Conservation (phyloP, 176 grass and related monocot species). For the Rhipidocladum racemiflorum region DNA sequence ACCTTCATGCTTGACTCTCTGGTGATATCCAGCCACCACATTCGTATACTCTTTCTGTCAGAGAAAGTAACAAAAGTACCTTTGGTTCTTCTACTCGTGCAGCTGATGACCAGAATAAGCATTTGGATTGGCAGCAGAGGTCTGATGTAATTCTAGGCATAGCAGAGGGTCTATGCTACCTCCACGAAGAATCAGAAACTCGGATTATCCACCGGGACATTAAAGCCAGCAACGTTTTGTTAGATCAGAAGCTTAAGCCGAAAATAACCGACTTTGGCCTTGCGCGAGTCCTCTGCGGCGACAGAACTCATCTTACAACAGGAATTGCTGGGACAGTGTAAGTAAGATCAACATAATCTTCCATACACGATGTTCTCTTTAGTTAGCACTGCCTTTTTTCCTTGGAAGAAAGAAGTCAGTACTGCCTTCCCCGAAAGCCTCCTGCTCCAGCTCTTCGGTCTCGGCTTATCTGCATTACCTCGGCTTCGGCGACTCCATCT, state of each 20-base stretch:
- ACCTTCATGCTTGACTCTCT: neutral
- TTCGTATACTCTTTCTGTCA: neutral
- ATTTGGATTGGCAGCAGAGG: slow-evolving; percentile 32
- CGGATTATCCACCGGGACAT: slow-evolving; percentile 25
- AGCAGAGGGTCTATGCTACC: slow-evolving; percentile 35
- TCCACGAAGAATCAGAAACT: slow-evolving; percentile 35
- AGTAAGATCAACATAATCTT: neutral
- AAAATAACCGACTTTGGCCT: slow-evolving; percentile 42
- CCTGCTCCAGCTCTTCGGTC: no score
- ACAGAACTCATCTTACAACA: slow-evolving; percentile 30
- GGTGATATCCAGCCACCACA: neutral
- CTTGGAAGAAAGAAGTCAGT: no score
- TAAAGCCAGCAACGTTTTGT: slow-evolving; percentile 17
- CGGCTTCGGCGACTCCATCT: no score
- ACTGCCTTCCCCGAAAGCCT: neutral
- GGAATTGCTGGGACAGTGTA: slow-evolving; percentile 41
- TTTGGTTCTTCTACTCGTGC: neutral
- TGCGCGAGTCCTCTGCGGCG: slow-evolving; percentile 8
- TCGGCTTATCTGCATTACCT: no score
- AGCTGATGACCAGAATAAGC: slow-evolving; percentile 20
- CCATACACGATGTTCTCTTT: neutral
- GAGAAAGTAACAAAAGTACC: neutral
- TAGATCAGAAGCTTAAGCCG: slow-evolving; percentile 30
- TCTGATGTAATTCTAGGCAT: slow-evolving; percentile 27
- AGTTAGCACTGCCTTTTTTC: neutral